phyloP scores from a whole-genome alignment of 768 basidiomycete species.

The Lactarius sp. region DNA sequence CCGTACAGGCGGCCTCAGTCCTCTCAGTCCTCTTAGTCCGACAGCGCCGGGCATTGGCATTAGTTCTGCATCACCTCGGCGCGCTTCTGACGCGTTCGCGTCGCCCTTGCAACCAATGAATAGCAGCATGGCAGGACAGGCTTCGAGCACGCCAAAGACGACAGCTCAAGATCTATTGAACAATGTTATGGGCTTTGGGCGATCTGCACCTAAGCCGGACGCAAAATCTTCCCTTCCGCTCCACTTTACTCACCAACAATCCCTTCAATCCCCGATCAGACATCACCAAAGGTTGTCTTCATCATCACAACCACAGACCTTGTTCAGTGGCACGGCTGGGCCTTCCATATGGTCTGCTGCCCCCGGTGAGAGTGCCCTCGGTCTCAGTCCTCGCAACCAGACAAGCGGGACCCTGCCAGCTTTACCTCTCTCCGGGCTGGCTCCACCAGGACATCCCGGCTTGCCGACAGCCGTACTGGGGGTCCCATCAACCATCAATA shows the following conservation, averaged over 20 bases:
- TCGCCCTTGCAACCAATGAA: constrained; percentile 23
- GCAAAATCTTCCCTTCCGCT: constrained; percentile 17
- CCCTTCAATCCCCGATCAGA: constrained; percentile 13
- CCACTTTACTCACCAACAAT: constrained; percentile 15
- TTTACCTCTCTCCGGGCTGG: constrained; percentile 7
- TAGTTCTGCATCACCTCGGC: constrained; percentile 33
- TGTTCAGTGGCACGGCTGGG: constrained; percentile 43
- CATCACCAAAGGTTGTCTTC: constrained; percentile 27
- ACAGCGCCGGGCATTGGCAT: constrained; percentile 5
- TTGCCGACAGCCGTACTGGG: neutral
- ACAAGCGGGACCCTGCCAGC: constrained; percentile 1
- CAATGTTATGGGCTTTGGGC: constrained; percentile 42
- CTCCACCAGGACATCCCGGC: constrained; percentile 6
- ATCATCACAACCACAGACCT: constrained; percentile 40
- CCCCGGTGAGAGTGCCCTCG: constrained; percentile 38
- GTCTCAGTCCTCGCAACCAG: constrained; percentile 21
- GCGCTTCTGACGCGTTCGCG: constrained; percentile 26
- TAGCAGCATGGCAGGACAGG: constrained; percentile 3
- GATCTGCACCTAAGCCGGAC: constrained; percentile 26
- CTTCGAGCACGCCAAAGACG: constrained; percentile 33
- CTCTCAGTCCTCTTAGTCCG: constrained; percentile 20
- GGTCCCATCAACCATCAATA: neutral
- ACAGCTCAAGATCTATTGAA: constrained; percentile 68
- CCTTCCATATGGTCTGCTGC: constrained; percentile 67
- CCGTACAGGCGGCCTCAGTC: constrained; percentile 12